Conservation (phyloP, 495 filamentous ascomycete species). For the Penicillium ochrochloron region DNA sequence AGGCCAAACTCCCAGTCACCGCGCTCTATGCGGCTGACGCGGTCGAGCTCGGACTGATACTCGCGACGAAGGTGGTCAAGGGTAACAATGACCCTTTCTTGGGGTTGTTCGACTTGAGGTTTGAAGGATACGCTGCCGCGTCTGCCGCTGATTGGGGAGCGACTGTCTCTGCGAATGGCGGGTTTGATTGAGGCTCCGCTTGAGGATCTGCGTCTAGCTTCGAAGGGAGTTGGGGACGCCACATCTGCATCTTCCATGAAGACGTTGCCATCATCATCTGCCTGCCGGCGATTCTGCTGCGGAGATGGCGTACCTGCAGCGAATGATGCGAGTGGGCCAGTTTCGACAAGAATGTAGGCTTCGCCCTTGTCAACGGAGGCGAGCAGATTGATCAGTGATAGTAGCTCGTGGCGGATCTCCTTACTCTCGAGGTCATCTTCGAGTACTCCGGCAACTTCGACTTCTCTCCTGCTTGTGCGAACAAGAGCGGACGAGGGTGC, state of each 20-base stretch:
- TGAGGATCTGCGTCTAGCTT: slow-evolving; percentile 17
- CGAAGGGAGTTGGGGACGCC: slow-evolving; percentile 21
- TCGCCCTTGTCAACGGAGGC: slow-evolving; percentile 81
- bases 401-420: slow-evolving; percentile 65
- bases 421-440: slow-evolving; percentile 58
- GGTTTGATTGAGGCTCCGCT: slow-evolving; percentile 23
- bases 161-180: slow-evolving; percentile 32
- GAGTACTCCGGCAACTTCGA: slow-evolving; percentile 56
- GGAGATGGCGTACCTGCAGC: slow-evolving; percentile 14
- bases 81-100: slow-evolving; percentile 65
- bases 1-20: slow-evolving; percentile 65
- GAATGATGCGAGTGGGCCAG: slow-evolving; percentile 30
- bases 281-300: slow-evolving; percentile 33
- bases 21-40: slow-evolving; percentile 63
- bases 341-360: slow-evolving; percentile 69
- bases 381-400: slow-evolving; percentile 86
- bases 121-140: slow-evolving; percentile 26
- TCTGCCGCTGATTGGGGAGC: slow-evolving; percentile 34
- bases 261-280: slow-evolving; percentile 49
- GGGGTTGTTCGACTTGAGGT: slow-evolving; percentile 23
- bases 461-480: slow-evolving; percentile 43
- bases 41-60: slow-evolving; percentile 86
- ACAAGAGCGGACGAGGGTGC: slow-evolving; percentile 49
- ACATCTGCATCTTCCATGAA: slow-evolving; percentile 45
- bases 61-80: slow-evolving; percentile 81